Base-by-base conservation (phyloP, 164 flowering plant genomes). In the Tetracentron sinense region DNA sequence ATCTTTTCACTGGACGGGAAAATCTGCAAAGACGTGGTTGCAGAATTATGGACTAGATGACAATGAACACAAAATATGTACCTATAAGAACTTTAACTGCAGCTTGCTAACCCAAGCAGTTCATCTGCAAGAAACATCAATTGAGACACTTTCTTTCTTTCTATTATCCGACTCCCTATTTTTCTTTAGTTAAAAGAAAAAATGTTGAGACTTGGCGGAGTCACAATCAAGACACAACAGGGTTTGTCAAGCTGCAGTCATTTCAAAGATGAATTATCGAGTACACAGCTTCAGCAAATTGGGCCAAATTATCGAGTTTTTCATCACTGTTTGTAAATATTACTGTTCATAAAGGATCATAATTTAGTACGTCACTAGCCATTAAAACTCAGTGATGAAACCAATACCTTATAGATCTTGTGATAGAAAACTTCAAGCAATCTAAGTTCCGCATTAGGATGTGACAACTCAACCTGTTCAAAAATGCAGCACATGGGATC, bases 1-100 rank as follows among this genome's bases (percentile, higher is more conserved):
- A 86, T 86, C 72, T 82, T 90, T 76, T 90, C 97, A 75, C 53
- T 73, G 20, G 44, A 80, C 0, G 97, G 90, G 46, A 90, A 86
- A 62, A 88, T 81, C 96, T 90, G 84, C 76, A 78, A 56, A 55
- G 5, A 63, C 12, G 29, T 21, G 27, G 54, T n/a, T 8, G 11
- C 33, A 56, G 16, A 38, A 66, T 49, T 22, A 58, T 22, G 23
- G 16, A 27, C 7, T 2, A 47, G 25, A 19, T 14, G 17, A 49
- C 2, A 16, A 1, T 10, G 3, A 11, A 27, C 19, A 0, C 1
- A 15, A 17, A 22, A 23, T 10, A 30, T 22, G 12, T 22, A 21
- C n/a, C n/a, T n/a, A n/a, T n/a, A n/a, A n/a, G n/a, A n/a, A n/a
- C n/a, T n/a, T n/a, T n/a, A n/a, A 31, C 51, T 22, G 26, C 46